Evolutionary conservation across 1,139 yeast genomes (phyloP).

Genomic region (Yamadazyma conglobata): DNA sequence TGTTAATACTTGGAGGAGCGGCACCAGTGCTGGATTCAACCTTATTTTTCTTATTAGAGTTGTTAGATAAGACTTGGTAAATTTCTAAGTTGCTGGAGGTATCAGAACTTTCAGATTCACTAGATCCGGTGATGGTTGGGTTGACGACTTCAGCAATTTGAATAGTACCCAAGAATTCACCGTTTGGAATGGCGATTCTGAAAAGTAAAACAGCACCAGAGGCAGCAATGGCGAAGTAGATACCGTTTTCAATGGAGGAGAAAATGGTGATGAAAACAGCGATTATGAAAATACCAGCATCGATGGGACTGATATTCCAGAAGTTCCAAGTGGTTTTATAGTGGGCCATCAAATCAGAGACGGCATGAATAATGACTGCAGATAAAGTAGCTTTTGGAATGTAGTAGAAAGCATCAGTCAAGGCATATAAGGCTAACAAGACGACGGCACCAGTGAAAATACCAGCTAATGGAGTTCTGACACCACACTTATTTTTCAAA

Average conservation of each 20-base stretch:
- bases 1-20: constrained; percentile 23
- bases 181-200: constrained; percentile 76
- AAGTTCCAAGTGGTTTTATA: constrained; percentile 70
- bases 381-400: constrained; percentile 86
- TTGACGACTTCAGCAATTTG: constrained; percentile 66
- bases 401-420: constrained; percentile 79
- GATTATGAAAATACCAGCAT: constrained; percentile 68
- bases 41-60: constrained; percentile 19
- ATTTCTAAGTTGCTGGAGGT: constrained; percentile 27
- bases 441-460: constrained; percentile 88
- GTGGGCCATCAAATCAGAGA: constrained; percentile 76
- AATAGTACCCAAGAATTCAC: constrained; percentile 78
- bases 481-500: constrained; percentile 92
- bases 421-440: constrained; percentile 75
- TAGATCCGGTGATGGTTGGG: constrained; percentile 37
- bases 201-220: constrained; percentile 72
- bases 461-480: constrained; percentile 92
- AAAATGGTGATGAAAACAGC: constrained; percentile 81
- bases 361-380: constrained; percentile 95
- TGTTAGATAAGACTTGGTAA: constrained; percentile 38
- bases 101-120: constrained; percentile 16
- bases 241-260: constrained; percentile 80
- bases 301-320: constrained; percentile 76
- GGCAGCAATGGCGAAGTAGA: constrained; percentile 86
- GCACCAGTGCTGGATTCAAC: constrained; percentile 22